Evolutionary conservation across 495 filamentous ascomycete species (phyloP).

Genomic region (Bathelium albidoporum): DNA sequence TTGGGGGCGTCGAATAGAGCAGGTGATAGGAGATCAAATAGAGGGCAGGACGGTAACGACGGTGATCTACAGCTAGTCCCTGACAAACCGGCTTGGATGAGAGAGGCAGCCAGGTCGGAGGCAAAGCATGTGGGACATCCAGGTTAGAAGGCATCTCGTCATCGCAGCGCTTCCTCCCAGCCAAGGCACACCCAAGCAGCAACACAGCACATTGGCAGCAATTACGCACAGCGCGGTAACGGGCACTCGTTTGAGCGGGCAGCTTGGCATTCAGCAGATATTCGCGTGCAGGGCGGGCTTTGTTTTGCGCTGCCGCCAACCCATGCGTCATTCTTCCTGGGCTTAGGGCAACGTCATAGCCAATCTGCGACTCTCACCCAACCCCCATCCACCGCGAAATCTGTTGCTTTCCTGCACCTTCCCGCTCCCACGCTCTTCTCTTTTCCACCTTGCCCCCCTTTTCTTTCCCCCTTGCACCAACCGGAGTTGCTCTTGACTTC

Average conservation of each 20-base stretch:
- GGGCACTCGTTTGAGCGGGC: too few species aligned
- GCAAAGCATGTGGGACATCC: not conserved
- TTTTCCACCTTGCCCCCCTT: not conserved
- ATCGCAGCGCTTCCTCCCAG: not conserved
- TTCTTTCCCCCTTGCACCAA: not conserved
- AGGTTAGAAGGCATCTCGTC: not conserved
- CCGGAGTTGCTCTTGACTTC: not conserved
- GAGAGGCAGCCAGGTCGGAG: not conserved
- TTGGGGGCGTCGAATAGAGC: not conserved
- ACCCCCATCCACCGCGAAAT: not conserved
- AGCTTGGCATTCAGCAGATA: too few species aligned
- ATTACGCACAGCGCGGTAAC: too few species aligned
- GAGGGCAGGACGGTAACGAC: not conserved
- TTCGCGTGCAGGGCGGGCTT: not conserved
- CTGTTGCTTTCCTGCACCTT: slow-evolving; percentile 1
- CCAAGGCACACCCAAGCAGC: not conserved
- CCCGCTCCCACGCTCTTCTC: not conserved
- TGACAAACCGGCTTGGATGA: not conserved
- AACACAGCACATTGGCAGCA: not conserved
- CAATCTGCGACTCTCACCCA: not conserved
- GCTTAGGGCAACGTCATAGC: not conserved
- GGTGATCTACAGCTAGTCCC: not conserved
- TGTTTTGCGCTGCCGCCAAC: not conserved
- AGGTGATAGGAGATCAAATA: not conserved
- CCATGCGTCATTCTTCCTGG: slow-evolving; percentile 3